These are phyloP conservation scores for Dendrobium nobile DNA, from an alignment of 106 monocot genomes.

Conservation along the genomic window DNA sequence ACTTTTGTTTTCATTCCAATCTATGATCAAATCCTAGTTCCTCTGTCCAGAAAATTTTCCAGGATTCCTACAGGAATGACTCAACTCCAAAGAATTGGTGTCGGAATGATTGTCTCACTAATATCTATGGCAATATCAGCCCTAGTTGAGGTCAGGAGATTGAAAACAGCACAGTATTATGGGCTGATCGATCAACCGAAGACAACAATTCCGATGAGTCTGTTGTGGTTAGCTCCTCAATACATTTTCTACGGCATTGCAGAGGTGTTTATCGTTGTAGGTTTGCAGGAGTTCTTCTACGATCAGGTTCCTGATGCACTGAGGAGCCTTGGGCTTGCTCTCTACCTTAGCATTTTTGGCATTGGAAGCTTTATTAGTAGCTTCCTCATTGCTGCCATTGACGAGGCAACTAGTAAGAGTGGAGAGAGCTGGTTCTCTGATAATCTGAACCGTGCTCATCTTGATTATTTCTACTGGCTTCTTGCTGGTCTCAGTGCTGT, in stretches of 20 bases:
- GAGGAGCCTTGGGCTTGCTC: constrained; percentile 30
- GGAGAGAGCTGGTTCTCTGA: constrained; percentile 20
- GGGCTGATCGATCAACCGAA: constrained; percentile 23
- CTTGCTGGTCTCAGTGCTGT: constrained; percentile 15
- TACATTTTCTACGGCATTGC: constrained; percentile 24
- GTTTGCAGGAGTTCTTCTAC: constrained; percentile 36
- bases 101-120: constrained; percentile 29
- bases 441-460: constrained; percentile 16
- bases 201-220: constrained; percentile 16
- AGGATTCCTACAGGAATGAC: constrained; percentile 32
- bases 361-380: constrained; percentile 26
- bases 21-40: constrained; percentile 40
- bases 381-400: constrained; percentile 17
- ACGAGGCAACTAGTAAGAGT: background rate
- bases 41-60: constrained; percentile 20
- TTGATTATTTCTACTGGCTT: constrained; percentile 37
- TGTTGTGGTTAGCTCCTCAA: constrained; percentile 31
- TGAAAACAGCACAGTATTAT: constrained; percentile 13
- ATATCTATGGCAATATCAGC: constrained; percentile 26
- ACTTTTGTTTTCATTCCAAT: constrained; percentile 27
- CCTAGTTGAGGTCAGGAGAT: constrained; percentile 23
- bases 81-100: constrained; percentile 46
- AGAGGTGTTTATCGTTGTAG: constrained; percentile 23
- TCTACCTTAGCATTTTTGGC: constrained; percentile 30
- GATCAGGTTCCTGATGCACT: constrained; percentile 25